Percentiles rank a stretch among this genome's conserved stretches.
Evolutionary conservation across 805 yeast genomes (phyloP).

Genomic region (Saturnispora saitoi): DNA sequence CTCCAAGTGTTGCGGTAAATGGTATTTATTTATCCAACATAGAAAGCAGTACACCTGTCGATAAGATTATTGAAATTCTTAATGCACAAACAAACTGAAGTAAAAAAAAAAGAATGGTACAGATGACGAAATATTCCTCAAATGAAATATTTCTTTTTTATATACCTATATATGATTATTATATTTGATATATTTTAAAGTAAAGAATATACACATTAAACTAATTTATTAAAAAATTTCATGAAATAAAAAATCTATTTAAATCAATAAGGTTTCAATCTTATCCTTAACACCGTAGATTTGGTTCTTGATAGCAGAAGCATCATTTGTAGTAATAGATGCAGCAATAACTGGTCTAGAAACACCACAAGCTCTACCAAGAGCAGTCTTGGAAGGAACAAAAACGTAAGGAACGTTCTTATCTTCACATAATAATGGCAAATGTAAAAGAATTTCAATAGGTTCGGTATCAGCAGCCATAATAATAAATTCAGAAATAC

Average conservation of each 20-base stretch:
- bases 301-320: constrained; percentile 95
- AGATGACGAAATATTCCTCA: too few species aligned
- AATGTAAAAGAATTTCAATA: constrained; percentile 93
- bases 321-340: constrained; percentile 95
- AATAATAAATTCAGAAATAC: constrained; percentile 97
- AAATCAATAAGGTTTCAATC: constrained; percentile 95
- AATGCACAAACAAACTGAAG: constrained; percentile 18
- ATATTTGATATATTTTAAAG: neutral
- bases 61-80: constrained; percentile 34
- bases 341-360: constrained; percentile 99
- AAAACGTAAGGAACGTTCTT: constrained; percentile 99
- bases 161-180: neutral
- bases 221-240: neutral
- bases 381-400: constrained; percentile 96
- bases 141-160: too few species aligned
- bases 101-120: too few species aligned
- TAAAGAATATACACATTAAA: neutral
- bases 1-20: constrained; percentile 68
- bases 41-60: constrained; percentile 53
- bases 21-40: constrained; percentile 53
- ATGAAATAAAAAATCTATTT: constrained; percentile 17
- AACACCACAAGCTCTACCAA: constrained; percentile 99
- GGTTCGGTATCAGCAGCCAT: constrained; percentile 99
- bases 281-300: constrained; percentile 96
- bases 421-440: constrained; percentile 97